Conservation (phyloP, 2,329 filamentous ascomycete species). For the Fusarium irregulare region DNA sequence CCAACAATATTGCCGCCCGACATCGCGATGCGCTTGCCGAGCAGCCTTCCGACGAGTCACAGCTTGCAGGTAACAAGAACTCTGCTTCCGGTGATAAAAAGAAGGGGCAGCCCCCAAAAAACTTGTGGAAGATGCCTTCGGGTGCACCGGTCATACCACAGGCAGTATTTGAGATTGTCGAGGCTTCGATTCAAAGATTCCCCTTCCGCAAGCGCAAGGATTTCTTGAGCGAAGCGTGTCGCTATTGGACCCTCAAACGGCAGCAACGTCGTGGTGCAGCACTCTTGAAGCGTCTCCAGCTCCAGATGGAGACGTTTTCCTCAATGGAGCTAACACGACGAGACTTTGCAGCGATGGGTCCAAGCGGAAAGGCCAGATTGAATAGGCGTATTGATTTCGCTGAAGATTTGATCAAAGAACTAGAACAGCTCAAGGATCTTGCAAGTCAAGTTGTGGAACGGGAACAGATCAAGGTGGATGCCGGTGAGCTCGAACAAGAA, state of each 20-base stretch:
- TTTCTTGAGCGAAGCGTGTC: constrained; percentile 91
- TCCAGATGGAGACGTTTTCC: constrained; percentile 96
- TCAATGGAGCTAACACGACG: constrained; percentile 97
- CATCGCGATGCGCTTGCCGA: constrained; percentile 73
- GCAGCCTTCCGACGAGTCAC: constrained; percentile 82
- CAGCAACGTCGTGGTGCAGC: constrained; percentile 92
- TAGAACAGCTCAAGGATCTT: constrained; percentile 78
- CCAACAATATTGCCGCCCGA: constrained; percentile 81
- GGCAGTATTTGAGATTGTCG: constrained; percentile 86
- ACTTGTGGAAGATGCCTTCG: constrained; percentile 89
- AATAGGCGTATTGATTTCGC: constrained; percentile 90
- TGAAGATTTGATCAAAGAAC: constrained; percentile 77
- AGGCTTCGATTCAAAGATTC: constrained; percentile 85
- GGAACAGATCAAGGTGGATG: constrained; percentile 81
- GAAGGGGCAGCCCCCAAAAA: constrained; percentile 60
- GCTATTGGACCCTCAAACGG: constrained; percentile 97
- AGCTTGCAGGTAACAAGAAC: constrained; percentile 84
- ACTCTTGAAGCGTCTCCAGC: constrained; percentile 88
- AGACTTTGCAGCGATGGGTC: constrained; percentile 95
- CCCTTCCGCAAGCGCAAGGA: constrained; percentile 86
- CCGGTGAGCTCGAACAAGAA: constrained; percentile 78
- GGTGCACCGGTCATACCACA: constrained; percentile 95
- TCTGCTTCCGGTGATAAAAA: constrained; percentile 81
- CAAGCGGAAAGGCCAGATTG: constrained; percentile 80
- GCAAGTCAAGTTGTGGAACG: constrained; percentile 78